These are phyloP conservation scores for Leishmania martiniquensis DNA, from an alignment of 208 protist genomes.

Conservation along the genomic window DNA sequence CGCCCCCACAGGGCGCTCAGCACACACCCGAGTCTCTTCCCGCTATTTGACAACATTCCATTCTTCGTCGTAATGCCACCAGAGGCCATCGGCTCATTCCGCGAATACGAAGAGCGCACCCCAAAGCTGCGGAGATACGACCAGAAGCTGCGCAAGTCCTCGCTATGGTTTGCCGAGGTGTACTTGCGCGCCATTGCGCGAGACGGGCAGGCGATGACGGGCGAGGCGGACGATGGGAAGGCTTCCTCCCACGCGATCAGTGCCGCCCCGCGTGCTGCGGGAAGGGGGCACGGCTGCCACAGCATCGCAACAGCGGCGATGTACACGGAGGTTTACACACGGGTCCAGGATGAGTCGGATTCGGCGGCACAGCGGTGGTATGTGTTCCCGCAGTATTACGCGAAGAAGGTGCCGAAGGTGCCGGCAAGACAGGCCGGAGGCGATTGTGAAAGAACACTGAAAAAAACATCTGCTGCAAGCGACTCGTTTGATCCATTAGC, in stretches of 20 bases:
- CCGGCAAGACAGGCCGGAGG: no score
- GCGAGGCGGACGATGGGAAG: constrained; percentile 3
- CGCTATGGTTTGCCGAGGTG: constrained; percentile 43
- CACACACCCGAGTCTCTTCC: background rate
- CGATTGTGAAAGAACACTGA: no score
- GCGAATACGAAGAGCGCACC: constrained; percentile 33
- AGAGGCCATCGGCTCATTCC: constrained; percentile 35
- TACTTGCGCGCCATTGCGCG: constrained; percentile 46
- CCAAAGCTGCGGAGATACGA: constrained; percentile 42
- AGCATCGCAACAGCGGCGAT: background rate
- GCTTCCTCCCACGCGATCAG: background rate
- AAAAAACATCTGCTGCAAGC: background rate
- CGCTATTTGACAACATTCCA: constrained; percentile 38
- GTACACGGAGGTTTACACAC: constrained; percentile 21
- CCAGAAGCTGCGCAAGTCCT: constrained; percentile 39
- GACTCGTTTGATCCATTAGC: no score
- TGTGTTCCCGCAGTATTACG: constrained; percentile 36
- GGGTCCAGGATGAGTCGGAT: constrained; percentile 1
- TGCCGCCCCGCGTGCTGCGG: background rate
- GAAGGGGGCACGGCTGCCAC: background rate
- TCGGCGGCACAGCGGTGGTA: constrained; percentile 31
- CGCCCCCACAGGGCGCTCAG: background rate
- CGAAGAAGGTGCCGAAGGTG: background rate
- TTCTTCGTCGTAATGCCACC: constrained; percentile 36
- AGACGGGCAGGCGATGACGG: constrained; percentile 30